Percentiles rank a stretch among this genome's conserved stretches.
These are phyloP conservation scores for Xylaria longipes DNA, from an alignment of 495 filamentous ascomycete species.

Conservation along the genomic window DNA sequence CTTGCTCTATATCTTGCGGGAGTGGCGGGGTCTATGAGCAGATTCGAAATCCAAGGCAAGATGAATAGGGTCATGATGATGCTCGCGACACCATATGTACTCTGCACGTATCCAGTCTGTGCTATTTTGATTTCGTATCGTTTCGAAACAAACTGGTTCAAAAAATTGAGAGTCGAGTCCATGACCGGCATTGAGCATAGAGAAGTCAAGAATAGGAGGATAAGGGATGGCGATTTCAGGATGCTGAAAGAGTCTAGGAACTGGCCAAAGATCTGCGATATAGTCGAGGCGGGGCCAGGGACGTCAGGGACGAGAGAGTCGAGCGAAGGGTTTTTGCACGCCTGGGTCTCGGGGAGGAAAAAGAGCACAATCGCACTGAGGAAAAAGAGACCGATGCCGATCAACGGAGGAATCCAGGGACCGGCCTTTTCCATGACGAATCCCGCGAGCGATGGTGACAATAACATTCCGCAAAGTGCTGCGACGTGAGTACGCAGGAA, in stretches of 20 bases:
- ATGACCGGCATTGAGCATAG: constrained; percentile 32
- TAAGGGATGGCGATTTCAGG: constrained; percentile 34
- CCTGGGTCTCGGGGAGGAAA: constrained; percentile 57
- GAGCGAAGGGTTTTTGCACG: constrained; percentile 16
- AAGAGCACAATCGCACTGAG: constrained; percentile 37
- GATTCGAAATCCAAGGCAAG: constrained; percentile 35
- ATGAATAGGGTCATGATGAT: constrained; percentile 30
- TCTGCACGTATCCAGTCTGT: constrained; percentile 38
- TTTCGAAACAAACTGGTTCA: constrained; percentile 40
- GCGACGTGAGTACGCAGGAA: constrained; percentile 39
- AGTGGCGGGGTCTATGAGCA: constrained; percentile 27
- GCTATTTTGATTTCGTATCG: constrained; percentile 37
- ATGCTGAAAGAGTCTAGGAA: constrained; percentile 37
- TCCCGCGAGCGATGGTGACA: constrained; percentile 58
- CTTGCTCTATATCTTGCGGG: constrained; percentile 28
- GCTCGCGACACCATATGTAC: constrained; percentile 32
- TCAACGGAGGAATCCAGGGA: constrained; percentile 61
- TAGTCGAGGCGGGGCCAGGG: constrained; percentile 7
- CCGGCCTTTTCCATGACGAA: constrained; percentile 58
- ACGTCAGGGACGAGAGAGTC: constrained; percentile 6
- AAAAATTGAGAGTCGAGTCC: constrained; percentile 30
- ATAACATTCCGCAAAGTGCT: constrained; percentile 47
- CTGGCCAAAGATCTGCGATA: constrained; percentile 26
- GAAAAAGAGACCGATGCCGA: constrained; percentile 42
- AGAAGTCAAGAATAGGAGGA: constrained; percentile 36